phyloP scores from a whole-genome alignment of 352 stramenopile genomes.

The Phytophthora nicotianae region DNA sequence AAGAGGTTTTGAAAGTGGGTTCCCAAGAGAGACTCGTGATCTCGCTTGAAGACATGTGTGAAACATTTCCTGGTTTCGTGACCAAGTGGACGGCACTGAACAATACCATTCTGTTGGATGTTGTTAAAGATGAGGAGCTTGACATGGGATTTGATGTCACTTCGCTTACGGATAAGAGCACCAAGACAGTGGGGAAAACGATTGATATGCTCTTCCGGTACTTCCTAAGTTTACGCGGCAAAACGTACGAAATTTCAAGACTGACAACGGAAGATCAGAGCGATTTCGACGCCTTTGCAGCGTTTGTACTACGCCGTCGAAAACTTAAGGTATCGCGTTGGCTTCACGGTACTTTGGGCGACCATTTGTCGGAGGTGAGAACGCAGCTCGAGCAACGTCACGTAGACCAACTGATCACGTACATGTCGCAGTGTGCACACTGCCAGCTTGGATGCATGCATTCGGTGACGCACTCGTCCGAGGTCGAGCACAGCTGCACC shows the following conservation, averaged over 20 bases:
- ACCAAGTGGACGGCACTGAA: slow-evolving; percentile 36
- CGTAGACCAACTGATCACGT: slow-evolving; percentile 9
- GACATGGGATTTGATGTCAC: slow-evolving; percentile 44
- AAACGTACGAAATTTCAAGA: slow-evolving; percentile 5
- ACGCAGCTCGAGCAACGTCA: slow-evolving; percentile 18
- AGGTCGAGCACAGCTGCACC: slow-evolving; percentile 46
- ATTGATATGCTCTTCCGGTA: slow-evolving; percentile 7
- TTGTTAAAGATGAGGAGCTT: slow-evolving; percentile 38
- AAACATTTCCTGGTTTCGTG: slow-evolving; percentile 28
- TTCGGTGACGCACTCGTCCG: slow-evolving; percentile 30
- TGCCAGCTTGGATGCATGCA: slow-evolving; percentile 71
- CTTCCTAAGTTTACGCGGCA: slow-evolving; percentile 7
- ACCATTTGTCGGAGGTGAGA: slow-evolving; percentile 21
- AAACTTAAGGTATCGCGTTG: slow-evolving; percentile 28
- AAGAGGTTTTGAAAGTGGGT: slow-evolving; percentile 22
- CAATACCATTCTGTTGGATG: slow-evolving; percentile 26
- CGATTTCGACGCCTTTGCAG: slow-evolving; percentile 31
- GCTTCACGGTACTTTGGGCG: slow-evolving; percentile 15
- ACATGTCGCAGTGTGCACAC: slow-evolving; percentile 39
- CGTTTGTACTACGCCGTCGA: slow-evolving; percentile 37
- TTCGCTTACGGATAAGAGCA: neutral
- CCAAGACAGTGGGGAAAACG: slow-evolving; percentile 5
- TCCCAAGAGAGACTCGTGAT: slow-evolving; percentile 21
- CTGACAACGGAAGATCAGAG: slow-evolving; percentile 18
- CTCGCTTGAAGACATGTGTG: slow-evolving; percentile 33